A percentile compares a stretch with the other conserved stretches of the same genome.
Conservation (phyloP, 805 yeast species). For the Spathaspora sp. region DNA sequence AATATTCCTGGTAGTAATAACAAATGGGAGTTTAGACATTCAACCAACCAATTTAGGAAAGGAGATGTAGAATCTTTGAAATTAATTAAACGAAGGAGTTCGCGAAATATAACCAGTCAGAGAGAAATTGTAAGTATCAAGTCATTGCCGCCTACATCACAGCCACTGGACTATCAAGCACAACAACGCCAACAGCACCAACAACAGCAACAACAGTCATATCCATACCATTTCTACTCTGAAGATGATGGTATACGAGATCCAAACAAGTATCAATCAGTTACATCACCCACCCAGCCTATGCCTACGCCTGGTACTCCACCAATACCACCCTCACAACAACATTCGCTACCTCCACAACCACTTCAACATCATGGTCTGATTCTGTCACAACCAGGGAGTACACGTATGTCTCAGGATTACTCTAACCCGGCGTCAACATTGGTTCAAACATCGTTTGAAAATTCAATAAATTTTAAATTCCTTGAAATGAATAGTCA, state of each 20-base stretch:
- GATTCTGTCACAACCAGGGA: background rate
- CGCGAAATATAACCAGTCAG: constrained; percentile 33
- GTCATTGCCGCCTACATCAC: constrained; percentile 15
- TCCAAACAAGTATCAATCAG: background rate
- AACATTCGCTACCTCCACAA: background rate
- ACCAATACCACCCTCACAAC: background rate
- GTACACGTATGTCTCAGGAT: background rate
- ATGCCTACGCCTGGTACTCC: background rate
- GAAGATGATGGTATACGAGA: constrained; percentile 1
- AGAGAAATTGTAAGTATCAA: constrained; percentile 37
- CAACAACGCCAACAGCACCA: constrained; percentile 13
- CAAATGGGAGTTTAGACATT: constrained; percentile 86
- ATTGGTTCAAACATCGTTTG: constrained; percentile 10
- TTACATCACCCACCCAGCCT: background rate
- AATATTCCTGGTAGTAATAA: background rate
- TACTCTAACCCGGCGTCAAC: background rate
- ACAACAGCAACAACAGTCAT: constrained; percentile 8
- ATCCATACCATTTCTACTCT: background rate
- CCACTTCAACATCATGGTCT: background rate
- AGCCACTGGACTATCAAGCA: constrained; percentile 5
- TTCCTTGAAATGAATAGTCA: constrained; percentile 32
- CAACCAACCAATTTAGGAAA: constrained; percentile 70
- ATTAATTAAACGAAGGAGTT: constrained; percentile 73
- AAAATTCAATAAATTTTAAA: constrained; percentile 18
- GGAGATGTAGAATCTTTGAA: constrained; percentile 76